phyloP scores from a whole-genome alignment of 345 rosid species.

The Geranium rotundifolium region DNA sequence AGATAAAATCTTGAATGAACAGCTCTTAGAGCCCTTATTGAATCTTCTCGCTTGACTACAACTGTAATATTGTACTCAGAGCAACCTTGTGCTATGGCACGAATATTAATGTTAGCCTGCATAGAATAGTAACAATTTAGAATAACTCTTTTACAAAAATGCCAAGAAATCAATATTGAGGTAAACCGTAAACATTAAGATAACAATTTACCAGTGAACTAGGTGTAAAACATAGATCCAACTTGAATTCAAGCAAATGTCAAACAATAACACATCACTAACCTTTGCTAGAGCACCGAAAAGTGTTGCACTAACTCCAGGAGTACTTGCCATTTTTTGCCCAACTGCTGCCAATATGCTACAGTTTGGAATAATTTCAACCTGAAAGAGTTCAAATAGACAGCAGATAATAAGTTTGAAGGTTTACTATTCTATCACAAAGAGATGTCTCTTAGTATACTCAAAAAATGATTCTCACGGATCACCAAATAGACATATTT shows the following conservation, averaged over 20 bases:
- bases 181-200: neutral
- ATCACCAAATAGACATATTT: too few relatives aligned
- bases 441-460: neutral
- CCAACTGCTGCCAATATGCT: constrained; percentile 97
- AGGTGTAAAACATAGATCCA: neutral
- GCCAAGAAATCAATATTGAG: neutral
- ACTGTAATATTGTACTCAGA: constrained; percentile 94
- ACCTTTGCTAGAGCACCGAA: constrained; percentile 96
- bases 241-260: neutral
- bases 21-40: constrained; percentile 86
- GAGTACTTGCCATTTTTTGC: constrained; percentile 99
- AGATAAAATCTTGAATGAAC: constrained; percentile 95
- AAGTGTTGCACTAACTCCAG: constrained; percentile 93
- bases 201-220: neutral
- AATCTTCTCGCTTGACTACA: constrained; percentile 83
- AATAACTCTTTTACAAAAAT: neutral
- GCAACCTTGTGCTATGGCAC: constrained; percentile 99
- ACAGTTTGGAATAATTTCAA: constrained; percentile 71
- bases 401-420: neutral
- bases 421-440: neutral
- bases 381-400: constrained; percentile 29
- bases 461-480: too few relatives aligned
- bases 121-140: constrained; percentile 2
- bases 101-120: constrained; percentile 93
- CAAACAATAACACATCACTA: constrained; percentile 7